phyloP scores from a whole-genome alignment of 1,284 basidiomycete genomes.

The Malassezia yamatoensis region DNA sequence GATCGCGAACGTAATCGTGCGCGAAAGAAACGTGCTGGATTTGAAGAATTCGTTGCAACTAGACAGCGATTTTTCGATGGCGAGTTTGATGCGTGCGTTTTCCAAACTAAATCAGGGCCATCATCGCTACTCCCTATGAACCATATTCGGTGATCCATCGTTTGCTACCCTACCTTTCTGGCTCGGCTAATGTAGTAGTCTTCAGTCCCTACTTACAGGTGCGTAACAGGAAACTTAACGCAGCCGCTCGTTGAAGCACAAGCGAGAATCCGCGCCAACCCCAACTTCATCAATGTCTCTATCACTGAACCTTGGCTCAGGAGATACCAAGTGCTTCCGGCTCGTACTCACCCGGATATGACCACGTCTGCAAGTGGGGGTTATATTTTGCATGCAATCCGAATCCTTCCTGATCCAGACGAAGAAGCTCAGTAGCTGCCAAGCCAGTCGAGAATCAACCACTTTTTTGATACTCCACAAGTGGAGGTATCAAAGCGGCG shows the following conservation, averaged over 20 bases:
- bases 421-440: no score
- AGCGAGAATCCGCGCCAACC: slow-evolving; percentile 59
- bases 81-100: slow-evolving; percentile 49
- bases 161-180: slow-evolving; percentile 65
- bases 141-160: slow-evolving; percentile 69
- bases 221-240: not conserved
- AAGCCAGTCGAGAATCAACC: not conserved
- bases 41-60: slow-evolving; percentile 43
- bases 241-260: slow-evolving; percentile 65
- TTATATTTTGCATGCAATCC: slow-evolving; percentile 70
- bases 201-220: slow-evolving; percentile 65
- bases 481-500: not conserved
- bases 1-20: slow-evolving; percentile 17
- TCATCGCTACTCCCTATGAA: slow-evolving; percentile 77
- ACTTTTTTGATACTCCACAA: not conserved
- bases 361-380: slow-evolving; percentile 78
- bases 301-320: slow-evolving; percentile 82
- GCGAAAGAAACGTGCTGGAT: slow-evolving; percentile 8
- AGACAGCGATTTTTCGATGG: slow-evolving; percentile 75
- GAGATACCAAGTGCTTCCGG: slow-evolving; percentile 85
- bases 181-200: slow-evolving; percentile 74
- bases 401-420: slow-evolving; percentile 52
- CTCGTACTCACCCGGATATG: slow-evolving; percentile 93
- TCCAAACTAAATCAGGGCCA: slow-evolving; percentile 48
- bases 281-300: slow-evolving; percentile 65